These are phyloP conservation scores for Tritrichomonas musculus DNA, from an alignment of 208 protist genomes.

Conservation along the genomic window DNA sequence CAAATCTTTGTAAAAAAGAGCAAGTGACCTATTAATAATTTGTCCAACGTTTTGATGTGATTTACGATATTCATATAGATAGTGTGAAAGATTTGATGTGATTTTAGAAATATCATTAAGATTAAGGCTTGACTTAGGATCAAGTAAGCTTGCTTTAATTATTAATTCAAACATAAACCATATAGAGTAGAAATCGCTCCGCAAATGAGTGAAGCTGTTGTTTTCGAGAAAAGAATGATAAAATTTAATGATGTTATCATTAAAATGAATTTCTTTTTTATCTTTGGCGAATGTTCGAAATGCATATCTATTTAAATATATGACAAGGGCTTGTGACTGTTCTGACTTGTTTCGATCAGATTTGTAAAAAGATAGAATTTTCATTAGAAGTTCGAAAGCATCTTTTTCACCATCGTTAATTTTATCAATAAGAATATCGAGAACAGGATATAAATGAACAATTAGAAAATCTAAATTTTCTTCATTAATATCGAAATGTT, in stretches of 20 bases:
- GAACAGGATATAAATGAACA: not conserved
- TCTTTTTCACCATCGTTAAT: not conserved
- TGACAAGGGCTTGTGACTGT: not conserved
- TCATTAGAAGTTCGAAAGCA: not conserved
- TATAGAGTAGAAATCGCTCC: not conserved
- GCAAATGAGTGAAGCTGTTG: not conserved
- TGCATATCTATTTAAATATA: not conserved
- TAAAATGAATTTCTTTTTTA: not conserved
- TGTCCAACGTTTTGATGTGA: not conserved
- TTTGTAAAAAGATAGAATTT: not conserved
- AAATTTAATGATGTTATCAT: not conserved
- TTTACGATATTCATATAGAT: not conserved
- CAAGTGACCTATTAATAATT: not conserved
- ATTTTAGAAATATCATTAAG: not conserved
- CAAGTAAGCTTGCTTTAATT: not conserved
- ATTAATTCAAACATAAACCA: constrained; percentile 26
- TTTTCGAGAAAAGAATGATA: not conserved
- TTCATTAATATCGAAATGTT: too few species aligned
- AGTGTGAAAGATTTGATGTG: not conserved
- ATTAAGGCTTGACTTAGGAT: not conserved
- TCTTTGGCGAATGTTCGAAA: too few species aligned
- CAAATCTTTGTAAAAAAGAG: not conserved
- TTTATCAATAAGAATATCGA: not conserved
- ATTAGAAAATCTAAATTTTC: not conserved
- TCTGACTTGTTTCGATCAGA: not conserved